Percentiles rank a stretch among this genome's conserved stretches.
These are phyloP conservation scores for Chalaropsis ovoidea DNA, from an alignment of 2,329 filamentous ascomycete species.

Conservation along the genomic window DNA sequence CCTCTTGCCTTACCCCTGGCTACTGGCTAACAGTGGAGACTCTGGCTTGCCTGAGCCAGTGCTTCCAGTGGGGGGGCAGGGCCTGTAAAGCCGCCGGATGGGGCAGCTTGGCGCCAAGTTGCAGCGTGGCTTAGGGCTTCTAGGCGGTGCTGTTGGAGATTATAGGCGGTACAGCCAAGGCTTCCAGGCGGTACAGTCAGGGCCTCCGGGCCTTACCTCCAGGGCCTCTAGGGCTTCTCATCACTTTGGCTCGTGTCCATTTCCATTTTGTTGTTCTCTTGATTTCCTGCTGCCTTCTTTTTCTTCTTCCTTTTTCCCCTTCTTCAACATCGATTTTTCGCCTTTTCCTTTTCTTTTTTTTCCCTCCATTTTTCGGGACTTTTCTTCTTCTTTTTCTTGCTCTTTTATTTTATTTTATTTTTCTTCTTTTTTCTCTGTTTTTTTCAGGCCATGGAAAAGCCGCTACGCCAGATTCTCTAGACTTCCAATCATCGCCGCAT, in stretches of 20 bases:
- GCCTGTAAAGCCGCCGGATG: no score
- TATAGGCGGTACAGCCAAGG: no score
- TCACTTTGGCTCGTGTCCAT: no score
- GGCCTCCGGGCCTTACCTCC: background rate
- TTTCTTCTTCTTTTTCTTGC: constrained; percentile 13
- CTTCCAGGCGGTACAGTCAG: background rate
- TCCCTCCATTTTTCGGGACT: constrained; percentile 7
- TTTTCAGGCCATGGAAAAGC: constrained; percentile 10
- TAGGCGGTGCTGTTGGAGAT: no score
- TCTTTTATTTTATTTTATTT: constrained; percentile 14
- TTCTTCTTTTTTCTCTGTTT: constrained; percentile 14
- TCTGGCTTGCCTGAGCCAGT: background rate
- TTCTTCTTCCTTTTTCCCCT: constrained; percentile 23
- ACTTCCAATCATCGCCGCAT: constrained; percentile 3
- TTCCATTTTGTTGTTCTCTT: background rate
- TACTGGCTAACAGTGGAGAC: constrained; percentile 1
- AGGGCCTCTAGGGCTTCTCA: background rate
- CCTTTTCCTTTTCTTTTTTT: constrained; percentile 11
- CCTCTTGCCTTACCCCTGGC: constrained; percentile 18
- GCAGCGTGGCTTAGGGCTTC: background rate
- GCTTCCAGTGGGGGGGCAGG: no score
- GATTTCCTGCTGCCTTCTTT: constrained; percentile 23
- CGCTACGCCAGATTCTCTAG: background rate
- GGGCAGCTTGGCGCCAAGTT: no score
- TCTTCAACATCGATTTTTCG: constrained; percentile 24